Percentiles rank a stretch among this genome's conserved stretches.
Evolutionary conservation across 352 stramenopile genomes (phyloP).

Genomic region (Lagenidium giganteum): DNA sequence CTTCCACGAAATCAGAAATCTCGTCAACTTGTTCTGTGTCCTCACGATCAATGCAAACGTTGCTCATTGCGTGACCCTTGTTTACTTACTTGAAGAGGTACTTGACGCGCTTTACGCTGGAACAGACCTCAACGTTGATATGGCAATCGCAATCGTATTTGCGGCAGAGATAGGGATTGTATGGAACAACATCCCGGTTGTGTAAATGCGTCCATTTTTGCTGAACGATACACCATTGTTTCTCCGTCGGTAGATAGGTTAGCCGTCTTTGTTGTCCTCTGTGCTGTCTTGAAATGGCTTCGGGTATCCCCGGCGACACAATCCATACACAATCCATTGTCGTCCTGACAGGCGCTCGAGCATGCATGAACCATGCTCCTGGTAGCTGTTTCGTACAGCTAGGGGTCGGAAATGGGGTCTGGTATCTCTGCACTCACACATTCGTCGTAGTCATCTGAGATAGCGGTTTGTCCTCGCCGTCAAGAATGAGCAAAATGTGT

Average conservation of each 20-base stretch:
- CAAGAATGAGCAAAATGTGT: conserved; percentile 42
- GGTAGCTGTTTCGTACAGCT: too few relatives aligned
- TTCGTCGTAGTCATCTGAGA: neutral
- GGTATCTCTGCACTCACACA: conserved; percentile 21
- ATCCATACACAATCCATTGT: conserved; percentile 10
- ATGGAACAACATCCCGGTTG: conserved; percentile 48
- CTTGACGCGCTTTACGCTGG: conserved; percentile 26
- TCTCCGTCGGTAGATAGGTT: too few relatives aligned
- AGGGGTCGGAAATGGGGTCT: too few relatives aligned
- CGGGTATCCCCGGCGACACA: conserved; percentile 3
- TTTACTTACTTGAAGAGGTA: conserved; percentile 64
- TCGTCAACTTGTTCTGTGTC: conserved; percentile 13
- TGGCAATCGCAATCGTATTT: conserved; percentile 59
- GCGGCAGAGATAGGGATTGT: conserved; percentile 43
- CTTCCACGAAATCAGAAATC: conserved; percentile 17
- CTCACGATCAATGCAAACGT: neutral
- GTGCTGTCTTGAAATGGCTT: too few relatives aligned
- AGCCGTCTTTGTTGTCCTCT: too few relatives aligned
- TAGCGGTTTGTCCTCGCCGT: conserved; percentile 20
- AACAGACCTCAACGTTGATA: conserved; percentile 51
- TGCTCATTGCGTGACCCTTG: conserved; percentile 34
- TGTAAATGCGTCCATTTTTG: too few relatives aligned
- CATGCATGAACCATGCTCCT: too few relatives aligned
- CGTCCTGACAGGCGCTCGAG: too few relatives aligned
- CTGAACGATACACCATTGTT: too few relatives aligned